Evolutionary conservation across 108 stramenopile genomes (phyloP), one percentile per base, ranked within the genome.

Genomic region (Nitzschia sp.): DNA sequence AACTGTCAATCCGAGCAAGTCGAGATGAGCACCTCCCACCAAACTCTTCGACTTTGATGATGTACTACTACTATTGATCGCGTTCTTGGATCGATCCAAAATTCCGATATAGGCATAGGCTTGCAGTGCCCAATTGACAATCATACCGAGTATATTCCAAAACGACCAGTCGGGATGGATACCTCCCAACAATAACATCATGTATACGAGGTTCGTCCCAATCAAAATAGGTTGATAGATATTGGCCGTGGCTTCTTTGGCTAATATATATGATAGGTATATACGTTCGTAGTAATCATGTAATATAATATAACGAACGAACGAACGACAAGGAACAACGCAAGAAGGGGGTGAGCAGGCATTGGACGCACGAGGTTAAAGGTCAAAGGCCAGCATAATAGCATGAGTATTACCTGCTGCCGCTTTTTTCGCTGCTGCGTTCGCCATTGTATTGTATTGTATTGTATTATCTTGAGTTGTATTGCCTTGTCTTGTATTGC

Each of bases 361-460:
- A n/a, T n/a, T n/a, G n/a, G n/a, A n/a, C n/a, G n/a, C n/a, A n/a
- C n/a, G n/a, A n/a, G n/a, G n/a, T n/a, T n/a, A n/a, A n/a, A n/a
- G n/a, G n/a, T n/a, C n/a, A n/a, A n/a, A n/a, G n/a, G n/a, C n/a
- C n/a, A n/a, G n/a, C n/a, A n/a, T n/a, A n/a, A n/a, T n/a, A n/a
- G n/a, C n/a, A n/a, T n/a, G n/a, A n/a, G n/a, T n/a, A 76, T 38
- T 62, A 81, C 80, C 80, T 48, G 78, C 78, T 34, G 78, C 79
- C 53, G 79, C 75, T 62, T 84, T 84, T 61, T 84, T 84, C 33
- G 83, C 83, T n/a, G 83, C 83, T 36, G 83, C 83, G 36, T 79
- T 81, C 31, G 83, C 83, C 83, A 84, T 84, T 45, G 19, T 50
- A 6, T 41, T 9, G 38, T 41, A n/a, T n/a, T n/a, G n/a, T n/a